Conservation (phyloP, 2,329 filamentous ascomycete species). For the Xylaria sp. region DNA sequence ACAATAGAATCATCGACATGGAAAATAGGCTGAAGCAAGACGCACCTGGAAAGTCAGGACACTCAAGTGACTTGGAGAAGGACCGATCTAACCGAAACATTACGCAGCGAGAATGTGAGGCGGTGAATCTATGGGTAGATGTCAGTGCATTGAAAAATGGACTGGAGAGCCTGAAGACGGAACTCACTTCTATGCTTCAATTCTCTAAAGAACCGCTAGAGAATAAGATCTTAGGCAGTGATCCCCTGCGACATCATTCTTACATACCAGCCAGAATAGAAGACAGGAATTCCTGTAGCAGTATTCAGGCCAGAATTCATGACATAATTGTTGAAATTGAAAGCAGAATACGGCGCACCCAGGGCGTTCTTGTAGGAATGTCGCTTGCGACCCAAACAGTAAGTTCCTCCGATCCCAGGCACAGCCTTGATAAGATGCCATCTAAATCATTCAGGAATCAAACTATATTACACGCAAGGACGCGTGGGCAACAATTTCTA, state of each 20-base stretch:
- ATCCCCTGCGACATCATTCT: no score
- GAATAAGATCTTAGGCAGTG: neutral
- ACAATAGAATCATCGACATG: constrained; percentile 34
- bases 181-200: constrained; percentile 28
- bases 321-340: constrained; percentile 40
- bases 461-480: constrained; percentile 38
- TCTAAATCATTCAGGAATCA: constrained; percentile 34
- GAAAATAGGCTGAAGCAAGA: constrained; percentile 28
- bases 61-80: neutral
- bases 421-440: neutral
- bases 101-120: constrained; percentile 35
- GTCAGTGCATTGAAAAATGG: constrained; percentile 39
- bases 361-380: constrained; percentile 34
- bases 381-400: constrained; percentile 38
- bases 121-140: constrained; percentile 34
- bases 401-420: neutral
- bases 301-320: constrained; percentile 29
- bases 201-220: constrained; percentile 10
- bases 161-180: constrained; percentile 29
- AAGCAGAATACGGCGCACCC: constrained; percentile 24
- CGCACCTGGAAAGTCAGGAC: neutral
- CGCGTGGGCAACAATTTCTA: constrained; percentile 30
- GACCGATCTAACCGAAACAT: neutral
- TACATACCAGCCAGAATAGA: no score
- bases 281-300: no score